phyloP scores from a whole-genome alignment of 495 filamentous ascomycete genomes.

The Lepraria neglecta region DNA sequence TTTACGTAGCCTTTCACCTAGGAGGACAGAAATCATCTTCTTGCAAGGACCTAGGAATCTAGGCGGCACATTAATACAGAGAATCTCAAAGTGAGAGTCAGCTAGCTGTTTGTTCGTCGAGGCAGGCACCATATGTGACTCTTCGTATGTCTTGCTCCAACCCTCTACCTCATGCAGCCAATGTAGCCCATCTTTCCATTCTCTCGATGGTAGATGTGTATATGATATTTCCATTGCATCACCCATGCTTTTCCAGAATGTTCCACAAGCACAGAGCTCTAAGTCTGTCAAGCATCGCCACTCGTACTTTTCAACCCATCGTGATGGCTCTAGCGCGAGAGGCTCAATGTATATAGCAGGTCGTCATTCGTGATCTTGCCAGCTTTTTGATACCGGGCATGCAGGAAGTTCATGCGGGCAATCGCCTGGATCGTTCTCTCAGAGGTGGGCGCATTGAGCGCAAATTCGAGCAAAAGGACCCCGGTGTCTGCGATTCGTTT shows the following conservation, averaged over 20 bases:
- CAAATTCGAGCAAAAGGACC: constrained; percentile 32
- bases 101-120: constrained; percentile 44
- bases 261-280: constrained; percentile 55
- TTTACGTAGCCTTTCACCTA: constrained; percentile 53
- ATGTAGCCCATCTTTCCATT: constrained; percentile 54
- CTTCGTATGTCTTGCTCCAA: constrained; percentile 53
- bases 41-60: constrained; percentile 41
- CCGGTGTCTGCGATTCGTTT: constrained; percentile 37
- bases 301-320: constrained; percentile 51
- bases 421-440: constrained; percentile 44
- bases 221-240: constrained; percentile 49
- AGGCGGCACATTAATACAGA: constrained; percentile 49
- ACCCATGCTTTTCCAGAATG: constrained; percentile 57
- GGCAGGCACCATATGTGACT: constrained; percentile 50
- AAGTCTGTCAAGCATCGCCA: constrained; percentile 57
- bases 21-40: constrained; percentile 49
- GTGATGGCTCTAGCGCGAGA: constrained; percentile 51
- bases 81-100: constrained; percentile 47
- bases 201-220: constrained; percentile 16
- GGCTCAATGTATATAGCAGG: constrained; percentile 58
- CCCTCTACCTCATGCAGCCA: constrained; percentile 53
- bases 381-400: constrained; percentile 47
- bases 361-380: constrained; percentile 58
- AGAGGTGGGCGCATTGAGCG: constrained; percentile 24
- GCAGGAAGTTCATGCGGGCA: constrained; percentile 59